Evolutionary conservation across 176 grass and related monocot species (phyloP), one percentile per base, ranked within the genome.

Genomic region (Oryza meridionalis): DNA sequence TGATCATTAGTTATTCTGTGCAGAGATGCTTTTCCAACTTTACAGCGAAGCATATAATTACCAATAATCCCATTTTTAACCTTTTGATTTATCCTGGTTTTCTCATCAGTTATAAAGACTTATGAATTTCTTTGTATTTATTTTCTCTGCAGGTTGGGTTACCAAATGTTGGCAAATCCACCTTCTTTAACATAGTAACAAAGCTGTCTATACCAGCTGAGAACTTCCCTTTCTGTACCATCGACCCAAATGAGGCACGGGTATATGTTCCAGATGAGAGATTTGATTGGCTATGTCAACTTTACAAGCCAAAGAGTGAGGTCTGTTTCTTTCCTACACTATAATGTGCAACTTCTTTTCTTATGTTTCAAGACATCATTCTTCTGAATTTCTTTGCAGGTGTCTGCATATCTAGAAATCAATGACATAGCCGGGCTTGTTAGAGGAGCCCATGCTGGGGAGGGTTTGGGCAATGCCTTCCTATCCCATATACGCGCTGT

Each of bases 131-230:
- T 25, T 40, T 67, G 29, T 53, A 25, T 78, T 82, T 27, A 76
- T 88, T 67, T 73, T 35, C 50, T 77, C 42, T 88, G 49, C 89
- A 98, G 96, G 96, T 98, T 75, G 96, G 96, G 12, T 86, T 98
- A 87, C 96, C 96, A 75, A 98, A 98, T 91, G 96, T 98, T 86
- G 96, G 96, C 40, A 95, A 98, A 86, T 98, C 96, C 83, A 98
- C 96, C 59, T 84, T 98, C 29, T 98, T 98, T 72, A 98, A 98
- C 84, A 95, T 94, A 59, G 89, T 98, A 49, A 98, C 96, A 8
- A 98, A 98, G 82, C 77, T 98, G 44, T 85, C 96, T 69, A 98
- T 98, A 11, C 93, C 96, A 58, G 96, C 96, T 7, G 96, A 98
- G 86, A 98, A 98, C 51, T 98, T 98, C 81, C 96, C 96, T 53